Evolutionary conservation across 75 land plant species (phyloP), one percentile per base, ranked within the genome.

Genomic region (Picea sitchensis): DNA sequence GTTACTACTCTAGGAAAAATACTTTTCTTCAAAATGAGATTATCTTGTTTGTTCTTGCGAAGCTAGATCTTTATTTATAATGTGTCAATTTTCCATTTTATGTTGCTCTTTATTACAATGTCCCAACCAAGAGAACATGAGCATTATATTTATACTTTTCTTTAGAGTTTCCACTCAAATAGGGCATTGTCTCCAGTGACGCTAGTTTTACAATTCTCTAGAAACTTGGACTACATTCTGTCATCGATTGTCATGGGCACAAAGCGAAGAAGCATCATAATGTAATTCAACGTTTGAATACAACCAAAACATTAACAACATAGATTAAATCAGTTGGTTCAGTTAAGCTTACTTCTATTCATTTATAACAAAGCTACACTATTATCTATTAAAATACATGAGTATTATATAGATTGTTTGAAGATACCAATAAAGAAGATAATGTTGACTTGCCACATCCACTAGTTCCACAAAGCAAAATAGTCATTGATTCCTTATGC

Each of bases 401-500:
- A 4, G 44, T 51, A 64, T 64, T 31, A 64, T 31, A 64, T n/a
- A 18, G n/a, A 30, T 21, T 14, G 8, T 58, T 76, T 56, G 30
- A 81, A 80, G 64, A 73, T 85, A 87, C 88, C 88, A 87, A 78
- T 77, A 87, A 82, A 34, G 89, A 72, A 51, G 89, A 82, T 44
- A 87, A 79, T 12, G 89, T 86, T 58, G 89, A 87, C 82, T 87
- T 87, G 67, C 89, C 89, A 82, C 89, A 87, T 57, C 89, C 89
- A 76, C 89, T 86, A 41, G 89, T 86, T 15, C 89, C 89, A 79
- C 88, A 87, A 36, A 87, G 78, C 61, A 87, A 71, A 71, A 87
- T 81, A 62, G 89, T 87, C 58, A 87, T 47, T 36, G 89, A 87
- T 32, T 87, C 58, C 75, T 74, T 85, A 60, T 71, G 76, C 82